Conservation (phyloP, 2,329 filamentous ascomycete genomes). For the Colletotrichum sp. region DNA sequence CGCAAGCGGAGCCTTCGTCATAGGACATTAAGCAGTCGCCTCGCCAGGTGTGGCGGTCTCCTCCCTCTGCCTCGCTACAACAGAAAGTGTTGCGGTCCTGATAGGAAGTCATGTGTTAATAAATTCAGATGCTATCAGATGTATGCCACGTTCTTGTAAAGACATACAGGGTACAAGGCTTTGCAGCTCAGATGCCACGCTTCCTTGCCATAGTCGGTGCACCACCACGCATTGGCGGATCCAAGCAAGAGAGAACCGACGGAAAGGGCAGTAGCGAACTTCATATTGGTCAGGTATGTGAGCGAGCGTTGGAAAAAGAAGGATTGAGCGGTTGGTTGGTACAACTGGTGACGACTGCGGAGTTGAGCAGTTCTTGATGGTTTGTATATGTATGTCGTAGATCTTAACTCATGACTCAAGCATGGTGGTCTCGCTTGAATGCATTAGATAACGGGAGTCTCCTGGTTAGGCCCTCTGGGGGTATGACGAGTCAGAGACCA, state of each 20-base stretch:
- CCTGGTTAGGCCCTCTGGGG: not conserved
- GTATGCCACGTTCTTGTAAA: fast-evolving
- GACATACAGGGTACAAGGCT: not conserved
- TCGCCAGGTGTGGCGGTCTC: not conserved
- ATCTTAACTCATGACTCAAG: not conserved
- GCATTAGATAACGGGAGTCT: not conserved
- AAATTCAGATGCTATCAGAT: not conserved
- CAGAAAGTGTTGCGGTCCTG: not conserved
- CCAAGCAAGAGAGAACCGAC: not conserved
- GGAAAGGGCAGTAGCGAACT: not conserved
- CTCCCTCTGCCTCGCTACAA: not conserved
- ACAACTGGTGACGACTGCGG: not conserved
- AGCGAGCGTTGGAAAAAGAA: not conserved
- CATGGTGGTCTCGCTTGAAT: not conserved
- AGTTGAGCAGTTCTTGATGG: not conserved
- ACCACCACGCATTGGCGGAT: not conserved
- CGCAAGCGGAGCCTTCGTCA: not conserved
- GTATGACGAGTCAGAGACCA: not conserved
- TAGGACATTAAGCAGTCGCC: not conserved
- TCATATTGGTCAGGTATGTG: not conserved
- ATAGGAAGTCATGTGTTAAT: fast-evolving
- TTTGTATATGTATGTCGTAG: not conserved
- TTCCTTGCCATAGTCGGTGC: not conserved
- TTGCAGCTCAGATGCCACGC: not conserved
- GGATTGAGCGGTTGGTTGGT: not conserved